These are phyloP conservation scores for Ganoderma sp. DNA, from an alignment of 1,284 basidiomycete genomes.

Conservation along the genomic window DNA sequence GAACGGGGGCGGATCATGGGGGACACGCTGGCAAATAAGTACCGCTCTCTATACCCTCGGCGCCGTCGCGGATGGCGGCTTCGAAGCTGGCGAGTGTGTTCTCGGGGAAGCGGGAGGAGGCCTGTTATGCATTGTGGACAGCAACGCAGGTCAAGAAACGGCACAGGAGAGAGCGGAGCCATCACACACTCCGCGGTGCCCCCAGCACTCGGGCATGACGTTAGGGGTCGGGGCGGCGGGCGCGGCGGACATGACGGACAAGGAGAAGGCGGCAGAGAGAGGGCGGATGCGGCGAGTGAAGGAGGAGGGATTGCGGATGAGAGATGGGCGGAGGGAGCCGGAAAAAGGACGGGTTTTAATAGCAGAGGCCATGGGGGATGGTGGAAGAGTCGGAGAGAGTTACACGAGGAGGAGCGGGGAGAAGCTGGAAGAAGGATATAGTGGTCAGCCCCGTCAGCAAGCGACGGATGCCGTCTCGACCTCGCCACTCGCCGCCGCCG, in stretches of 20 bases:
- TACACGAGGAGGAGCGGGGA: constrained; percentile 15
- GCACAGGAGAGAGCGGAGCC: constrained; percentile 19
- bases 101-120: constrained; percentile 86
- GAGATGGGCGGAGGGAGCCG: constrained; percentile 16
- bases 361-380: constrained; percentile 6
- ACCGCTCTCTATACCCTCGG: constrained; percentile 95
- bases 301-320: constrained; percentile 11
- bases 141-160: constrained; percentile 21
- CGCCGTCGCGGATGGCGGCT: constrained; percentile 91
- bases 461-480: constrained; percentile 2
- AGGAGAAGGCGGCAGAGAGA: constrained; percentile 8
- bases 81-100: constrained; percentile 94
- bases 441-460: constrained; percentile 8
- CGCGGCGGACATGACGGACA: constrained; percentile 25
- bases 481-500: constrained; percentile 4
- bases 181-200: constrained; percentile 86
- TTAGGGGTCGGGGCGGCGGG: constrained; percentile 27
- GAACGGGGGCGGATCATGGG: constrained; percentile 38
- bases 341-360: constrained; percentile 20
- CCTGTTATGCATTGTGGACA: constrained; percentile 53
- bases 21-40: constrained; percentile 48
- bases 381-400: constrained; percentile 5
- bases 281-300: background rate
- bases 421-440: constrained; percentile 5
- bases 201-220: constrained; percentile 78